These are phyloP conservation scores for Pinus taeda DNA, from an alignment of 75 land plant species.

Conservation along the genomic window DNA sequence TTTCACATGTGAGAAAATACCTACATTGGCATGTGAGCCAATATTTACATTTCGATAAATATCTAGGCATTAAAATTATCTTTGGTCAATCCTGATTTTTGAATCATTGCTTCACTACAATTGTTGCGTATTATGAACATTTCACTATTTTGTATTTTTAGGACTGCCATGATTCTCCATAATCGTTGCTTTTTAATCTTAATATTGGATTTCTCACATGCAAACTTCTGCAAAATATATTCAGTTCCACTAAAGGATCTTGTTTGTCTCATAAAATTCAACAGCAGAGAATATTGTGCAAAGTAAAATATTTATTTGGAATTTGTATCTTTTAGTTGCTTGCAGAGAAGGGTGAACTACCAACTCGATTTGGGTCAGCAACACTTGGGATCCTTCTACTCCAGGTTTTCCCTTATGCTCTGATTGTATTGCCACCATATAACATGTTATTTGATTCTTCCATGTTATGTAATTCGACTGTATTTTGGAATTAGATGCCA, in stretches of 20 bases:
- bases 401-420: constrained; percentile 35
- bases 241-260: neutral
- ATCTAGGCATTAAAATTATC: too few species aligned
- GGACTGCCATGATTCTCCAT: neutral
- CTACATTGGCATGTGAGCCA: too few species aligned
- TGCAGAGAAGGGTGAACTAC: constrained; percentile 95
- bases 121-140: neutral
- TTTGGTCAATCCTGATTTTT: neutral
- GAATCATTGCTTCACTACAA: neutral
- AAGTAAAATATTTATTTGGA: neutral
- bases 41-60: too few species aligned
- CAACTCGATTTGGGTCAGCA: constrained; percentile 95
- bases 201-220: neutral
- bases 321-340: constrained; percentile 56
- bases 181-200: neutral
- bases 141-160: neutral
- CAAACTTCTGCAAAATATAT: neutral
- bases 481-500: constrained; percentile 20
- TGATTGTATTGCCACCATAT: neutral
- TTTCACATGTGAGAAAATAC: too few species aligned
- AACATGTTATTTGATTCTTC: neutral
- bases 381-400: constrained; percentile 66
- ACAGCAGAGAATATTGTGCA: neutral
- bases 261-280: neutral
- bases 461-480: constrained; percentile 3